A percentile compares a stretch with the other conserved stretches of the same genome.
Evolutionary conservation across 495 filamentous ascomycete genomes (phyloP).

Genomic region (Aspergillus funiculosus): DNA sequence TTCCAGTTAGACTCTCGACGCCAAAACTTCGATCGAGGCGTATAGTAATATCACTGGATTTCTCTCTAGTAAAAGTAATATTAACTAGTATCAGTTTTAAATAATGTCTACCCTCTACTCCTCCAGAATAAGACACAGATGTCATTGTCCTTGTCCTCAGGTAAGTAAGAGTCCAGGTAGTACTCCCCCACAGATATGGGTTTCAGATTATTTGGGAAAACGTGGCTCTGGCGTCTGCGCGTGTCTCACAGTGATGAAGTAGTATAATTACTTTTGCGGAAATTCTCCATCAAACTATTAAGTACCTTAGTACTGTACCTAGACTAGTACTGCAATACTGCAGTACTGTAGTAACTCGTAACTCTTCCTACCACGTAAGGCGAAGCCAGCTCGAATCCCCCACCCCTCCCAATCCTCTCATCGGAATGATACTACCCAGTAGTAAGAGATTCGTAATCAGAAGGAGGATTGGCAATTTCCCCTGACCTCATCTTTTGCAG

Average conservation of each 20-base stretch:
- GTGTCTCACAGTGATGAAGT: constrained; percentile 13
- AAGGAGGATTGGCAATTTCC: too few relatives aligned
- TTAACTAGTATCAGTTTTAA: neutral
- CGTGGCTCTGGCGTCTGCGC: constrained; percentile 11
- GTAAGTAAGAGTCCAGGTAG: too few relatives aligned
- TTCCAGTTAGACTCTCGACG: too few relatives aligned
- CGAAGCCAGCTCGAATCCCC: too few relatives aligned
- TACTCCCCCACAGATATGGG: constrained; percentile 13
- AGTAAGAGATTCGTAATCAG: too few relatives aligned
- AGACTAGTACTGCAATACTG: too few relatives aligned
- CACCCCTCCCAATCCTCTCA: too few relatives aligned
- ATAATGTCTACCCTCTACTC: neutral
- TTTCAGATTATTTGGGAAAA: constrained; percentile 10
- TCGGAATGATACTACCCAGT: too few relatives aligned
- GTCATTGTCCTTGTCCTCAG: neutral
- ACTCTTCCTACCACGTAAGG: too few relatives aligned
- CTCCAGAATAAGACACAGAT: neutral
- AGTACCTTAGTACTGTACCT: too few relatives aligned
- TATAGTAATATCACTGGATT: neutral
- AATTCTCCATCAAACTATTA: neutral
- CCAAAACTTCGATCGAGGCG: neutral
- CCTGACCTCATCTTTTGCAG: too few relatives aligned
- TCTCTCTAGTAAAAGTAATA: neutral
- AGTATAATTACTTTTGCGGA: constrained; percentile 9
- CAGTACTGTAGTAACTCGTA: too few relatives aligned